phyloP scores from a whole-genome alignment of 2,329 filamentous ascomycete genomes.

The Verticillium dahliae region DNA sequence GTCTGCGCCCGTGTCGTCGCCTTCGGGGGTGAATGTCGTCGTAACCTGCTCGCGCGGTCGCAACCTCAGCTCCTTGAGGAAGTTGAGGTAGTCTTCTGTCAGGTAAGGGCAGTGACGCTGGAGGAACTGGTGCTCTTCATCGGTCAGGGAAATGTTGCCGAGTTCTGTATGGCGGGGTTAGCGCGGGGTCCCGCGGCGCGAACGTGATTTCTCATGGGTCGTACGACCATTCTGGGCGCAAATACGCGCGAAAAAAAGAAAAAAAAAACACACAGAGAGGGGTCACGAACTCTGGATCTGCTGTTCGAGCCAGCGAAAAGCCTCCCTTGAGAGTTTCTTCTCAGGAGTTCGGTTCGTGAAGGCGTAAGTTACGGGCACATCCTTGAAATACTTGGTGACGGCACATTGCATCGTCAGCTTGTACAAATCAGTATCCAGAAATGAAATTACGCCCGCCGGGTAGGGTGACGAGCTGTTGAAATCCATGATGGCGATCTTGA shows the following conservation, averaged over 20 bases:
- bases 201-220: not conserved
- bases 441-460: slow-evolving; percentile 73
- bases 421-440: slow-evolving; percentile 81
- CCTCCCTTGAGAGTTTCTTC: slow-evolving; percentile 79
- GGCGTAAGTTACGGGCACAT: slow-evolving; percentile 77
- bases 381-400: slow-evolving; percentile 84
- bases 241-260: not conserved
- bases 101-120: slow-evolving; percentile 76
- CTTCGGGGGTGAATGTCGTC: slow-evolving; percentile 56
- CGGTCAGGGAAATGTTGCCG: slow-evolving; percentile 69
- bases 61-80: slow-evolving; percentile 74
- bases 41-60: slow-evolving; percentile 74
- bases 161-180: slow-evolving; percentile 50
- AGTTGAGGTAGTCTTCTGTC: slow-evolving; percentile 68
- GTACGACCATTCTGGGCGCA: not conserved
- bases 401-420: slow-evolving; percentile 99
- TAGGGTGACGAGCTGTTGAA: slow-evolving; percentile 61
- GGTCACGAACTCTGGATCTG: slow-evolving; percentile 66
- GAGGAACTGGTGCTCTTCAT: slow-evolving; percentile 76
- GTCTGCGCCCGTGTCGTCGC: slow-evolving; percentile 53
- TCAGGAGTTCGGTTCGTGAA: slow-evolving; percentile 95
- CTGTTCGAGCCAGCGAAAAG: slow-evolving; percentile 76
- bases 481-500: slow-evolving; percentile 38
- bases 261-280: not conserved
- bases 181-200: not conserved